Evolutionary conservation across 2,329 filamentous ascomycete genomes (phyloP).

Genomic region (Fusarium solani-melongenae): DNA sequence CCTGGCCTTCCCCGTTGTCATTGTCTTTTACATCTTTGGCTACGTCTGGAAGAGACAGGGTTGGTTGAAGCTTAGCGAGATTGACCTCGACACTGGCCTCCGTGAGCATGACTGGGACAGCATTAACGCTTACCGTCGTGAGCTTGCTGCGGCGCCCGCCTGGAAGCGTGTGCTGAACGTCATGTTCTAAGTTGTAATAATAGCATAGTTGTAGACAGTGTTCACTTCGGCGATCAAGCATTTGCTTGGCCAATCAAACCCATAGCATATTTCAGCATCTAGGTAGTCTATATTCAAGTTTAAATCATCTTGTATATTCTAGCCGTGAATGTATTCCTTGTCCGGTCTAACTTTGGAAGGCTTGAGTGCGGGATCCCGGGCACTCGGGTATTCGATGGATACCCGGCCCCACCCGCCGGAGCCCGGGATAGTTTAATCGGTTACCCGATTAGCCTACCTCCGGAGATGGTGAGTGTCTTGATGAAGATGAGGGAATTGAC

Average conservation of each 20-base stretch:
- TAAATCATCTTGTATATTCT: neutral
- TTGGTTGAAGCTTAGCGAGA: slow-evolving; percentile 67
- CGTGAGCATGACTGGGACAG: slow-evolving; percentile 71
- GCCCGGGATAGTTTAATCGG: neutral
- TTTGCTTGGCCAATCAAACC: neutral
- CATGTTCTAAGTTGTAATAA: slow-evolving; percentile 43
- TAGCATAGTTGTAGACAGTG: neutral
- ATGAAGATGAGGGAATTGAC: neutral
- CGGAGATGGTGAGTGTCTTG: neutral
- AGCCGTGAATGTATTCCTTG: neutral
- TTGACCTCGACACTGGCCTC: slow-evolving; percentile 75
- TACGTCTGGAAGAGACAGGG: slow-evolving; percentile 73
- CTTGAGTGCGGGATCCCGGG: neutral
- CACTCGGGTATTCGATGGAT: slow-evolving; percentile 11
- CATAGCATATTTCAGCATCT: neutral
- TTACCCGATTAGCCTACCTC: neutral
- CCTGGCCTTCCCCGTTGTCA: slow-evolving; percentile 64
- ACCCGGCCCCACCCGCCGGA: neutral
- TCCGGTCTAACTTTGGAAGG: neutral
- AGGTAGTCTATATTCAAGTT: neutral
- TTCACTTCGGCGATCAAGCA: neutral
- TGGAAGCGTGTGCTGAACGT: slow-evolving; percentile 53
- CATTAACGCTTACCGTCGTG: slow-evolving; percentile 60
- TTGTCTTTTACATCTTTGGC: slow-evolving; percentile 64
- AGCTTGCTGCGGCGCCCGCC: slow-evolving; percentile 57